Conservation (phyloP, 2,329 filamentous ascomycete species). For the Calycina herbarum region DNA sequence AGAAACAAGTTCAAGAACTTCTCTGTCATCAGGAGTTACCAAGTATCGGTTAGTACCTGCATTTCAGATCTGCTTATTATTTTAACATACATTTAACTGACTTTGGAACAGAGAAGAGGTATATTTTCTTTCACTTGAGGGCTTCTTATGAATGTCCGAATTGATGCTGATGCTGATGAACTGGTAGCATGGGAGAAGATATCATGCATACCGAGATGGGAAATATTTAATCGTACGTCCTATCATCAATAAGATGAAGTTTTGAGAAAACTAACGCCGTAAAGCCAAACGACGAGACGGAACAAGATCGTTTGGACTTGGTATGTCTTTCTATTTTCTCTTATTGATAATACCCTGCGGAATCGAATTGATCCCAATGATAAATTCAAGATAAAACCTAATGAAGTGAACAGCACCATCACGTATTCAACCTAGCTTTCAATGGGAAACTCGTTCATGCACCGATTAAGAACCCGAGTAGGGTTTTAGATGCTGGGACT, state of each 20-base stretch:
- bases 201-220: conserved; percentile 29
- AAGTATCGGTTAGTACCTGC: conserved; percentile 16
- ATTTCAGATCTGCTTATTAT: neutral
- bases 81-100: neutral
- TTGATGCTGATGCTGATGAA: neutral
- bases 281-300: conserved; percentile 30
- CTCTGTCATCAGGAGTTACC: conserved; percentile 13
- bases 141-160: no score
- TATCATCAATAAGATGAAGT: neutral
- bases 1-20: conserved; percentile 13
- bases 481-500: conserved; percentile 31
- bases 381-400: no score
- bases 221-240: conserved; percentile 26
- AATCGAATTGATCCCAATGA: no score
- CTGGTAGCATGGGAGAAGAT: conserved; percentile 26
- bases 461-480: conserved; percentile 27
- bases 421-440: conserved; percentile 29
- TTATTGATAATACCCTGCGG: no score
- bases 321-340: neutral
- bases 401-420: conserved; percentile 20
- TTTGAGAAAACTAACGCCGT: neutral
- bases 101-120: conserved; percentile 17
- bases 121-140: neutral
- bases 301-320: conserved; percentile 34
- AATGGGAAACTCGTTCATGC: conserved; percentile 31